Evolutionary conservation across 441 rosid genomes (phyloP).

Genomic region (Isatis lusitanica): DNA sequence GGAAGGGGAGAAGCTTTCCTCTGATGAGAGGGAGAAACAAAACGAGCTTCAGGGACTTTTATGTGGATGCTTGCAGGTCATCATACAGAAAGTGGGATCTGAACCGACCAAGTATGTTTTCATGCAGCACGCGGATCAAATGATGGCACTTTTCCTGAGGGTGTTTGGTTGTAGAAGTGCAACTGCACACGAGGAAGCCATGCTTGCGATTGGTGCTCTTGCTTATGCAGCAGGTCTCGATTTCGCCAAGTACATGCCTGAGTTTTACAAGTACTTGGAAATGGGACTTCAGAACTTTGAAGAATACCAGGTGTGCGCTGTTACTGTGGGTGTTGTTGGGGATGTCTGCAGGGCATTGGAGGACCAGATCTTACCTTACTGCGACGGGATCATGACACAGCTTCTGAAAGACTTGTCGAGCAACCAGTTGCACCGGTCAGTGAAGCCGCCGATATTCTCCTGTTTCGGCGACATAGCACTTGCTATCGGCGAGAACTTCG

Average conservation of each 20-base stretch:
- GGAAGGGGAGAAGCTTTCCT: constrained; percentile 59
- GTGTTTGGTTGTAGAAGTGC: constrained; percentile 67
- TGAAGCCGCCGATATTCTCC: constrained; percentile 74
- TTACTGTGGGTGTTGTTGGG: constrained; percentile 75
- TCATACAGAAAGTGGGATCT: constrained; percentile 68
- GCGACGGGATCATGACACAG: constrained; percentile 78
- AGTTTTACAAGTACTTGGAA: constrained; percentile 64
- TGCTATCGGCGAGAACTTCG: constrained; percentile 67
- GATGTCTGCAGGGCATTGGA: constrained; percentile 70
- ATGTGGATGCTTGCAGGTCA: constrained; percentile 73
- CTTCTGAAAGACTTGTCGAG: constrained; percentile 75
- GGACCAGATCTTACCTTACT: constrained; percentile 63
- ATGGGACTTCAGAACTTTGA: constrained; percentile 77
- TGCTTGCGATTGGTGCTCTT: constrained; percentile 83
- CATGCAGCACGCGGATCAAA: constrained; percentile 66
- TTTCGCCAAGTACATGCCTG: constrained; percentile 69
- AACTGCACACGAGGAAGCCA: constrained; percentile 75
- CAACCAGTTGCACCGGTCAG: constrained; percentile 75
- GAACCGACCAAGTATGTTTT: constrained; percentile 57
- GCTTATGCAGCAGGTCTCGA: constrained; percentile 66
- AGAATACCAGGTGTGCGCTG: constrained; percentile 78
- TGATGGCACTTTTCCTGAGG: constrained; percentile 70
- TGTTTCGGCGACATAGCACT: constrained; percentile 77
- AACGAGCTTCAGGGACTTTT: constrained; percentile 72
- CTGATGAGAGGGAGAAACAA: constrained; percentile 66